Percentiles rank a stretch among this genome's conserved stretches.
Conservation (phyloP, 2,329 filamentous ascomycete genomes). For the Hypoxylon sp. region DNA sequence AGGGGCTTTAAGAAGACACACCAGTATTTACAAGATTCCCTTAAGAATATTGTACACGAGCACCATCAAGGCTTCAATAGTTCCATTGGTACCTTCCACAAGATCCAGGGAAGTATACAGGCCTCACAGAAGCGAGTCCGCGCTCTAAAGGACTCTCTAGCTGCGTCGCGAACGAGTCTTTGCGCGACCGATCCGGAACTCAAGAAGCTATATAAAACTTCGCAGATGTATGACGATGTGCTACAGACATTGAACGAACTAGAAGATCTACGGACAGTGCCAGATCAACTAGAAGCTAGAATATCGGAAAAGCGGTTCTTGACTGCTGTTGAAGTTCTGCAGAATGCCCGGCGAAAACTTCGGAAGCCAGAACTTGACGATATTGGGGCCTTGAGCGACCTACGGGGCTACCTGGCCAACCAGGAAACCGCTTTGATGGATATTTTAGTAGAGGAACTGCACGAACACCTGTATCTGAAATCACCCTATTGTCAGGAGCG, state of each 20-base stretch:
- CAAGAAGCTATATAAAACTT: constrained; percentile 88
- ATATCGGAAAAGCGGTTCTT: constrained; percentile 98
- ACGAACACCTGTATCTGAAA: constrained; percentile 97
- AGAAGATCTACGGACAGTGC: constrained; percentile 89
- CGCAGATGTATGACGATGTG: constrained; percentile 91
- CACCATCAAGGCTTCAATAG: constrained; percentile 99
- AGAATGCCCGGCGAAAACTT: constrained; percentile 86
- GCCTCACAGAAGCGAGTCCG: constrained; percentile 89
- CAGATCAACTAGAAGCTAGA: constrained; percentile 91
- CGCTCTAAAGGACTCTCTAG: constrained; percentile 84
- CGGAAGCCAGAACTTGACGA: constrained; percentile 90
- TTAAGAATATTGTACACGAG: constrained; percentile 97
- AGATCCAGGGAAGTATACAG: constrained; percentile 95
- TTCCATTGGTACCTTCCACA: constrained; percentile 98
- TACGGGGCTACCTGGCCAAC: constrained; percentile 90
- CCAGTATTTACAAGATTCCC: constrained; percentile 88
- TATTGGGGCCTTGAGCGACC: constrained; percentile 88
- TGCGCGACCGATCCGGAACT: constrained; percentile 91
- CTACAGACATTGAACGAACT: constrained; percentile 86
- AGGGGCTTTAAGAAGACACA: constrained; percentile 87
- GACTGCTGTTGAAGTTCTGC: constrained; percentile 90
- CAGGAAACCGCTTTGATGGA: constrained; percentile 94
- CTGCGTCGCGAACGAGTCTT: constrained; percentile 83
- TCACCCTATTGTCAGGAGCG: constrained; percentile 97
- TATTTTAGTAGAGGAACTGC: constrained; percentile 95